phyloP scores from a whole-genome alignment of 2,329 filamentous ascomycete genomes.

The Blumeria graminis region DNA sequence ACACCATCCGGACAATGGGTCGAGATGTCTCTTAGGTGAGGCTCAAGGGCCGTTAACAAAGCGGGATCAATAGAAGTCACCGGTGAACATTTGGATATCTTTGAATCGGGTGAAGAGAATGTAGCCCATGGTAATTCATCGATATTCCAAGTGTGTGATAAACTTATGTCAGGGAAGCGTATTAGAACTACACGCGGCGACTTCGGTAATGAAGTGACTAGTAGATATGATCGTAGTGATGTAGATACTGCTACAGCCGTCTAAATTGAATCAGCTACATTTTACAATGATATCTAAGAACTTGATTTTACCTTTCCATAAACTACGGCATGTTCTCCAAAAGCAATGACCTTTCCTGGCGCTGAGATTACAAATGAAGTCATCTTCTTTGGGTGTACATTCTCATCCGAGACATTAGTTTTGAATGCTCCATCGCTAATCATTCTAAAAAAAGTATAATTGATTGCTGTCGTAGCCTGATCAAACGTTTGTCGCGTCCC shows the following conservation, averaged over 20 bases:
- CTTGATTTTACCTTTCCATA: conserved; percentile 51
- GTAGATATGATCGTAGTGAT: conserved; percentile 83
- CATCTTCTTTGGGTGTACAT: conserved; percentile 37
- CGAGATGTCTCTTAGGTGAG: conserved; percentile 52
- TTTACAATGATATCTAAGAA: conserved; percentile 6
- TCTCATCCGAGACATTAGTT: conserved; percentile 5
- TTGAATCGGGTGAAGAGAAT: conserved; percentile 62
- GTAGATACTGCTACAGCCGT: conserved; percentile 87
- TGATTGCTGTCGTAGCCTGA: too few relatives aligned
- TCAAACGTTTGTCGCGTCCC: too few relatives aligned
- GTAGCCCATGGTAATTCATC: conserved; percentile 68
- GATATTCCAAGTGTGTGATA: conserved; percentile 85
- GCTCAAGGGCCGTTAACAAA: conserved; percentile 56
- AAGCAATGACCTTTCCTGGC: conserved; percentile 94
- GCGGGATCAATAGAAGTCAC: conserved; percentile 67
- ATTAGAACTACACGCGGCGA: conserved; percentile 71
- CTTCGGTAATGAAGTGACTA: conserved; percentile 83
- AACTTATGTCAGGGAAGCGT: conserved; percentile 72
- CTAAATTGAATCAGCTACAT: conserved; percentile 18
- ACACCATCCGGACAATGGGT: conserved; percentile 37
- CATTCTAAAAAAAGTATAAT: too few relatives aligned
- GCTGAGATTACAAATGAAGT: conserved; percentile 95
- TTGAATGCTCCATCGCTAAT: too few relatives aligned
- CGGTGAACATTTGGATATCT: conserved; percentile 84
- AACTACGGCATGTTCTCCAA: conserved; percentile 94